Base-by-base conservation (phyloP, 2,329 filamentous ascomycete genomes). In the Cephalotrichum gorgonifer region DNA sequence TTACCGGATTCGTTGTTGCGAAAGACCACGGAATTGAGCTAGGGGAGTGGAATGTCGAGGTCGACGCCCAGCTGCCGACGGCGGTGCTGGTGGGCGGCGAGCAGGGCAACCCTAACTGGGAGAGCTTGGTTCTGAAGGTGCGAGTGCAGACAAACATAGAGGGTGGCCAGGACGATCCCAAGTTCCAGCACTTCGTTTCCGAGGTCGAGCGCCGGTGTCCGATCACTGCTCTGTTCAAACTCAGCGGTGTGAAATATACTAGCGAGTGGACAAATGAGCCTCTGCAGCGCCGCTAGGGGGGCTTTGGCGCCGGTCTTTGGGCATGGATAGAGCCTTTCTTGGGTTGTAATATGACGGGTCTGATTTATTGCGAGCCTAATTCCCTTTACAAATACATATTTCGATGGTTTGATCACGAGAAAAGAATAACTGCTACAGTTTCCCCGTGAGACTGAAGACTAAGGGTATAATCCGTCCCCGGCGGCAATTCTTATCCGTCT, bases 101-200 rank as follows among this genome's bases (percentile, higher is more conserved):
- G 41, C 46, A 62, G 52, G 60, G 58, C 8, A 60, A 61, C 47
- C 54, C 58, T 14, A 62, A 61, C 48, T 61, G 58, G 58, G 56
- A 57, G 49, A 54, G 50, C 7, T 53, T 62, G 0, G 44, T 27
- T n/a, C 23, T 61, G 31, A 54, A 44, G 22, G 52, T 55, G 2
- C 41, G 46, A 17, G 56, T 61, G 8, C 58, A 62, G 53, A 60
- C 57, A 9, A 57, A 60, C 46, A 50, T 54, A 9, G 35, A 51
- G 14, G 54, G 50, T 11, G 54, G 47, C 26, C 48, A 48, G 14
- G 50, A 53, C 12, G 52, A 43, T 14, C 49, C 41, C 39, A 48
- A 51, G 44, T 60, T 58, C 41, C 42, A 50, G 52, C 48, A 53
- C 25, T 61, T 60, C 45, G 55, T 54, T 3, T 22, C 45, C 2